These are phyloP conservation scores for Plasmodium inui DNA, from an alignment of 169 alveolate genomes.

Conservation along the genomic window DNA sequence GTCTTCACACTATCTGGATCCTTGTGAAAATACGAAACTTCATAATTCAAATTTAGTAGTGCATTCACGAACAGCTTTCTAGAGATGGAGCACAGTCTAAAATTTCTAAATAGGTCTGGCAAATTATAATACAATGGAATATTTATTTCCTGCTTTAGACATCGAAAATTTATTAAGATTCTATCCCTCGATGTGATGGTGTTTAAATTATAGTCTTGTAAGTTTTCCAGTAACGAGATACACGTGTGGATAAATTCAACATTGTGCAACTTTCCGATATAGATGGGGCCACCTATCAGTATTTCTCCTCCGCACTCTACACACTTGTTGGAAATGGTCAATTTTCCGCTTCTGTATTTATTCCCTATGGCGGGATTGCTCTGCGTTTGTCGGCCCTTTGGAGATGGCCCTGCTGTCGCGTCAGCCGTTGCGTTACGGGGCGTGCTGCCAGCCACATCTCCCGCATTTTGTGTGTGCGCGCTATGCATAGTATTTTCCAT, in stretches of 20 bases:
- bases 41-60: constrained; percentile 86
- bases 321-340: constrained; percentile 78
- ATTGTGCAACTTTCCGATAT: constrained; percentile 85
- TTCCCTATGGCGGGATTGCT: not conserved
- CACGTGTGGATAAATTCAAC: constrained; percentile 79
- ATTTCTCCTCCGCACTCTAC: constrained; percentile 87
- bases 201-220: constrained; percentile 39
- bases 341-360: constrained; percentile 35
- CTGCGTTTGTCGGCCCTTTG: not conserved
- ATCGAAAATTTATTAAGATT: constrained; percentile 58
- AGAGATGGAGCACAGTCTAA: constrained; percentile 55
- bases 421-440: not conserved
- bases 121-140: constrained; percentile 70
- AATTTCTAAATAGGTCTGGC: constrained; percentile 53
- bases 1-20: constrained; percentile 92
- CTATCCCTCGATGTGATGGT: constrained; percentile 59
- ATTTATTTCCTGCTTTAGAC: constrained; percentile 68
- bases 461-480: not conserved
- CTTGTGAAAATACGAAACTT: constrained; percentile 92
- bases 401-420: not conserved
- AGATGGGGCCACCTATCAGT: constrained; percentile 87
- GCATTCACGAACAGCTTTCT: constrained; percentile 68
- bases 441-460: not conserved
- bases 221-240: constrained; percentile 42
- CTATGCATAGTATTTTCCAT: not conserved